phyloP scores from a whole-genome alignment of 2,329 filamentous ascomycete genomes.

The Parastagonospora avenae region DNA sequence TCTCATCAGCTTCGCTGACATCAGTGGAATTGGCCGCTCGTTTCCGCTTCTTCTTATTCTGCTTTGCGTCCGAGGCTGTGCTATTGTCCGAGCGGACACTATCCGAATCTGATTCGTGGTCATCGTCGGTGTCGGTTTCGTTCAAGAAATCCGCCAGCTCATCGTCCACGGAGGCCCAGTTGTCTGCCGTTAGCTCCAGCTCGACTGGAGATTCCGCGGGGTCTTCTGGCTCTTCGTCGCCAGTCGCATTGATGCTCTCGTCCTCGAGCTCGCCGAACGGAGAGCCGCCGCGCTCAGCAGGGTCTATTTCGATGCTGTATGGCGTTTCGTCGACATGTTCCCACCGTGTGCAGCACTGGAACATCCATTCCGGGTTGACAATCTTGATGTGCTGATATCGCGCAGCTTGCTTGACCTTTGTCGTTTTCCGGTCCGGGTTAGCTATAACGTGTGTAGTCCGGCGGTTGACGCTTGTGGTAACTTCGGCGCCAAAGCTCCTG shows the following conservation, averaged over 20 bases:
- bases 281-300: slow-evolving; percentile 59
- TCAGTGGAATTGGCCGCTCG: slow-evolving; percentile 37
- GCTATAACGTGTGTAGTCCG: slow-evolving; percentile 73
- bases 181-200: slow-evolving; percentile 33
- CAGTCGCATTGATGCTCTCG: slow-evolving; percentile 48
- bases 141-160: slow-evolving; percentile 78
- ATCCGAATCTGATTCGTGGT: slow-evolving; percentile 39
- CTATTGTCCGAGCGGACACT: slow-evolving; percentile 41
- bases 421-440: slow-evolving; percentile 73
- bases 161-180: slow-evolving; percentile 63
- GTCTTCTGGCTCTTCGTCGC: slow-evolving; percentile 44
- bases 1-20: slow-evolving; percentile 48
- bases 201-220: slow-evolving; percentile 27
- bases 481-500: slow-evolving; percentile 78
- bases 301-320: slow-evolving; percentile 78
- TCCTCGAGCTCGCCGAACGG: slow-evolving; percentile 51
- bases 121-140: slow-evolving; percentile 43
- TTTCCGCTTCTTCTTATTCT: slow-evolving; percentile 44
- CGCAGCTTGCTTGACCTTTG: slow-evolving; percentile 87
- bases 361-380: slow-evolving; percentile 88
- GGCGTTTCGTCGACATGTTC: slow-evolving; percentile 75
- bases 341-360: slow-evolving; percentile 85
- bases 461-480: slow-evolving; percentile 63
- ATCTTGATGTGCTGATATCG: slow-evolving; percentile 83
- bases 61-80: slow-evolving; percentile 28